Base-by-base conservation (phyloP, 805 yeast species). In the Dipodascus albidus region DNA sequence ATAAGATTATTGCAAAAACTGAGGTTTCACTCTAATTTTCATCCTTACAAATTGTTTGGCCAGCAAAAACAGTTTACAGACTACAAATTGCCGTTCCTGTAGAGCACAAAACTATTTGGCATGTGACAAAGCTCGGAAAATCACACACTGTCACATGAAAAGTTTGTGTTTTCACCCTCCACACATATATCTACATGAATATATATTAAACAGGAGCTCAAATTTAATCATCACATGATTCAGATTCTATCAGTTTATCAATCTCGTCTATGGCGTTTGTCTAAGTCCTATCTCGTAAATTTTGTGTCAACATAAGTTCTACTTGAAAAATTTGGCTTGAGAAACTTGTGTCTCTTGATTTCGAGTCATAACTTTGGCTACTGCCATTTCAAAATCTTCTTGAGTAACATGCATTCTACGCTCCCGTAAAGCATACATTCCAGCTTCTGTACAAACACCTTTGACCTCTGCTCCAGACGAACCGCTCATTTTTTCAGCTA, bases 381-480 rank as follows among this genome's bases (percentile, higher is more conserved):
- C 97, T 1, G 98, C 98, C 57, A 93, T 78, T 70, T 91, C 97
- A 63, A 91, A 90, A 71, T 93, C 98, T 71, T 93, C 99, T 67
- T 93, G 98, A 9, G 96, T 91, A 31, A 91, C 96, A 64, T 91
- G 99, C 54, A 93, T 88, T 74, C 99, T 82, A 72, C 96, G 80
- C 71, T 89, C 96, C 71, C 96, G 82, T 61, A 89, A 75, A 2
- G 96, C 96, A 65, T 87, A 86, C 95, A 89, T 87, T 60, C 96
- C 96, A 15, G 96, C 96, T 69, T 89, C 97, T 2, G 96, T 89
- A 70, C 97, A 89, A 50, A 89, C 95, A 68, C 96, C 96, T 70
- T 89, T 89, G 58, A 88, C 95, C 69, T 89, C 99, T 15, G 99
- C 99, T 66, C 99, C 99, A 1, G 97, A 88, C 65, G 95, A 85